Evolutionary conservation across 768 basidiomycete species (phyloP).

Genomic region (Crepidotus variabilis): DNA sequence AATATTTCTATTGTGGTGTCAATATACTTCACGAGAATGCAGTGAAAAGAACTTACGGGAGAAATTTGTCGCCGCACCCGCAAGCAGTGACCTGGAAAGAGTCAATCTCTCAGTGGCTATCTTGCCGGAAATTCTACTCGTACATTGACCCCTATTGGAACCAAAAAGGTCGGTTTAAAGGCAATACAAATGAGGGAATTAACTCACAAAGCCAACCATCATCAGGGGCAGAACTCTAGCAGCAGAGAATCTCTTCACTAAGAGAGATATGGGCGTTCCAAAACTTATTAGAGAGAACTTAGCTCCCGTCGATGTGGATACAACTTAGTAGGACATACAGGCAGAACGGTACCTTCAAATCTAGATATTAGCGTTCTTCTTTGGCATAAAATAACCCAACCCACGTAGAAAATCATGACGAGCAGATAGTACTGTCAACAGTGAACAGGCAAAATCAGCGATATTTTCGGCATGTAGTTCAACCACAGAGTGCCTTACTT

Average conservation of each 20-base stretch:
- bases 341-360: slow-evolving; percentile 38
- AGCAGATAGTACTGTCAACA: slow-evolving; percentile 39
- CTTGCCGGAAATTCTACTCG: slow-evolving; percentile 3
- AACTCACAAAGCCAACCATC: slow-evolving; percentile 47
- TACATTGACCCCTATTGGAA: slow-evolving; percentile 37
- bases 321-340: slow-evolving; percentile 25
- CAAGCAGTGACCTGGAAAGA: slow-evolving; percentile 36
- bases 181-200: neutral
- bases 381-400: neutral
- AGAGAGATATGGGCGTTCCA: slow-evolving; percentile 45
- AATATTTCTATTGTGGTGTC: slow-evolving; percentile 31
- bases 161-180: neutral
- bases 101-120: neutral
- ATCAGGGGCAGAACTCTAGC: slow-evolving; percentile 43
- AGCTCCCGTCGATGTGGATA: neutral
- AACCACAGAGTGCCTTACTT: slow-evolving; percentile 20
- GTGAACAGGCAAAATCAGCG: neutral
- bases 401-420: slow-evolving; percentile 44
- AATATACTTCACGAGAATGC: neutral
- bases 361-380: no score
- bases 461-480: neutral
- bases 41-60: slow-evolving; percentile 24
- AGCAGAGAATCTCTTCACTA: slow-evolving; percentile 46
- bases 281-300: slow-evolving; percentile 23
- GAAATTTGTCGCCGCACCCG: slow-evolving; percentile 43